These are phyloP conservation scores for Colletotrichum truncatum DNA, from an alignment of 2,329 filamentous ascomycete genomes.

Conservation along the genomic window DNA sequence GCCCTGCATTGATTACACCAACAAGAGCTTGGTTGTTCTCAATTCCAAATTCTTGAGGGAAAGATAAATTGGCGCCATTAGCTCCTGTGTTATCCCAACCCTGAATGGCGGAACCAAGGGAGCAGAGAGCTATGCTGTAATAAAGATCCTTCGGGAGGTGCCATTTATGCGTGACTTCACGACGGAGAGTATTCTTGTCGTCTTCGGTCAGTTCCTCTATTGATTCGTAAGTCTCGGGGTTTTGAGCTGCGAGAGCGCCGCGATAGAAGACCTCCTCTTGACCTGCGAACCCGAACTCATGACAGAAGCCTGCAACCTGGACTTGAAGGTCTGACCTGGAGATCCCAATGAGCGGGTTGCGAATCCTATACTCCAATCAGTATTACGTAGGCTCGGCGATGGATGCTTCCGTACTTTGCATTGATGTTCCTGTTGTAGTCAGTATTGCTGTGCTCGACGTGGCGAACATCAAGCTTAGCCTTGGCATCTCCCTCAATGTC, in stretches of 20 bases:
- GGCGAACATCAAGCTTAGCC: slow-evolving; percentile 24
- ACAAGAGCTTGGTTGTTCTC: slow-evolving; percentile 57
- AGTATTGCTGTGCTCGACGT: slow-evolving; percentile 33
- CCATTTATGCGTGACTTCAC: slow-evolving; percentile 41
- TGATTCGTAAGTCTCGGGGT: slow-evolving; percentile 27
- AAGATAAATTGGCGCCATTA: slow-evolving; percentile 50
- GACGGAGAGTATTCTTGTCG: slow-evolving; percentile 34
- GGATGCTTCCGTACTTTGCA: slow-evolving; percentile 34
- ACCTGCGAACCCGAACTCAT: slow-evolving; percentile 37
- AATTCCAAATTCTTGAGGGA: slow-evolving; percentile 46
- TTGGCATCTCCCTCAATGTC: slow-evolving; percentile 36
- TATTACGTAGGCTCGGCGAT: not conserved
- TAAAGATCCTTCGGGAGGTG: slow-evolving; percentile 38
- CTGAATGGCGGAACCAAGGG: slow-evolving; percentile 41
- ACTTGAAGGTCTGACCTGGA: slow-evolving; percentile 33
- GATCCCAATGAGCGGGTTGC: slow-evolving; percentile 38
- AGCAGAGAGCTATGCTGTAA: slow-evolving; percentile 39
- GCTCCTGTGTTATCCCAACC: slow-evolving; percentile 57
- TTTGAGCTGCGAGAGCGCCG: slow-evolving; percentile 40
- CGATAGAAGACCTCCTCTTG: slow-evolving; percentile 38
- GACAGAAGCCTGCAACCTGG: slow-evolving; percentile 37
- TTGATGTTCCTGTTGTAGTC: slow-evolving; percentile 42
- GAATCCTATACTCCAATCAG: slow-evolving; percentile 32
- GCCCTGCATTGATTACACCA: slow-evolving; percentile 62
- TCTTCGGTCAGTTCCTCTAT: slow-evolving; percentile 36